phyloP scores from a whole-genome alignment of 148 eudicot genomes.

The Euryodendron excelsum region DNA sequence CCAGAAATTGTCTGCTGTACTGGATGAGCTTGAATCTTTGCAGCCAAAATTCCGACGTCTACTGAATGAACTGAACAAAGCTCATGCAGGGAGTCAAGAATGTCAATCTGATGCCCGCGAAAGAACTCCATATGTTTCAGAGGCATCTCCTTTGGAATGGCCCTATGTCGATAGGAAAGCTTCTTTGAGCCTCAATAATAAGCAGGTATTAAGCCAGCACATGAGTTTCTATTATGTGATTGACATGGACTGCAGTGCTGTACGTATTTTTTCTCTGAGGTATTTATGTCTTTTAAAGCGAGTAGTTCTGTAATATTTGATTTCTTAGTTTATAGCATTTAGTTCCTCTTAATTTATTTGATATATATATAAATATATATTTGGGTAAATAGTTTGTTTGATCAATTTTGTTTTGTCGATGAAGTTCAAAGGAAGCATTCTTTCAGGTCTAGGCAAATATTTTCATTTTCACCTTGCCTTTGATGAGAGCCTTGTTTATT shows the following conservation, averaged over 20 bases:
- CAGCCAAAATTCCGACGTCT: slow-evolving; percentile 70
- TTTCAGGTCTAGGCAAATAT: not conserved
- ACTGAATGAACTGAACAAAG: slow-evolving; percentile 51
- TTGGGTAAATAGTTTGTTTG: too few species aligned
- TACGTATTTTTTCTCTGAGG: not conserved
- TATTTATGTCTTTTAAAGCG: not conserved
- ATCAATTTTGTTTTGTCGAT: not conserved
- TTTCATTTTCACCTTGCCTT: not conserved
- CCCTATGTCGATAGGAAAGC: slow-evolving; percentile 30
- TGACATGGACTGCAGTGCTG: not conserved
- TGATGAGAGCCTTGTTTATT: not conserved
- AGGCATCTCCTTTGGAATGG: slow-evolving; percentile 34
- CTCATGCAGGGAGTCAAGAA: slow-evolving; percentile 27
- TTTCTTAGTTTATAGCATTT: not conserved
- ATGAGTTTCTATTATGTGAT: not conserved
- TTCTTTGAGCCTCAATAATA: slow-evolving; percentile 35
- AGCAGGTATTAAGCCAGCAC: slow-evolving; percentile 46
- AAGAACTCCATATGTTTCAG: slow-evolving; percentile 38
- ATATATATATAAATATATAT: too few species aligned
- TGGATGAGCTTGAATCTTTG: slow-evolving; percentile 82
- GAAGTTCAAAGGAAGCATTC: not conserved
- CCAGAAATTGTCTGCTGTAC: slow-evolving; percentile 64
- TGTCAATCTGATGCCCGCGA: slow-evolving; percentile 37
- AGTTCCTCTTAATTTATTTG: not conserved
- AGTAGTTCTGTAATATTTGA: not conserved